Evolutionary conservation across 2,329 filamentous ascomycete species (phyloP).

Genomic region (Neofusicoccum kwambonambiense): DNA sequence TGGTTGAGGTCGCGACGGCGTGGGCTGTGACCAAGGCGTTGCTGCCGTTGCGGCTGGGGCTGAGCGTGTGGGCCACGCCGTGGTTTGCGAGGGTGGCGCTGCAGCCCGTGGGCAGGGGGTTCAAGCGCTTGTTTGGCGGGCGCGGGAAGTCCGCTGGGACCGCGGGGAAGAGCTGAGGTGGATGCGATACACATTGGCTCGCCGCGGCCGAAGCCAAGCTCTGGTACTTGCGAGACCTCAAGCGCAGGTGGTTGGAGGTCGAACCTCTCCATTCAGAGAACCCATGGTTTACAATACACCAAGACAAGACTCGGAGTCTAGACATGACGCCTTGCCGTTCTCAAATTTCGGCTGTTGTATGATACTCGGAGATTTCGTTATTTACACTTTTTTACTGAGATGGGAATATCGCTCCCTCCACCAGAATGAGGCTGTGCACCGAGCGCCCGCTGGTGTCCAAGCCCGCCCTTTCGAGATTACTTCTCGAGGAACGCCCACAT

Average conservation of each 20-base stretch:
- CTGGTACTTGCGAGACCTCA: too few species aligned
- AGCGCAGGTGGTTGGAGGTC: too few species aligned
- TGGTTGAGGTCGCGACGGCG: slow-evolving; percentile 68
- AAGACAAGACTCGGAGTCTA: too few species aligned
- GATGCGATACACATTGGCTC: neutral
- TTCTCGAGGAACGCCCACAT: neutral
- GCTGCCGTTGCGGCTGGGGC: slow-evolving; percentile 71
- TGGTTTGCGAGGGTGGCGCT: slow-evolving; percentile 73
- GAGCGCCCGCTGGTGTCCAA: too few species aligned
- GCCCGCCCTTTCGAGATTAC: neutral
- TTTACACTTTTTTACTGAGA: too few species aligned
- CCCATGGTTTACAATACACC: too few species aligned
- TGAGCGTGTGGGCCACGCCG: slow-evolving; percentile 85
- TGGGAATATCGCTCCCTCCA: too few species aligned
- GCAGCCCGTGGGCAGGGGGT: neutral
- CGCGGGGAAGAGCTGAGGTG: neutral
- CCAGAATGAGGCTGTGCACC: too few species aligned
- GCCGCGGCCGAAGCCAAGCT: neutral
- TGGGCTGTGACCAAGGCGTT: slow-evolving; percentile 88
- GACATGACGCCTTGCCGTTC: too few species aligned
- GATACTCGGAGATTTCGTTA: too few species aligned
- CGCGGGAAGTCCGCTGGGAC: neutral
- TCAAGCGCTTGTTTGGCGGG: neutral
- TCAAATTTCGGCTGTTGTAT: too few species aligned
- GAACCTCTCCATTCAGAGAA: too few species aligned